Base-by-base conservation (phyloP, 495 filamentous ascomycete genomes). In the Glutinoglossum americanum region DNA sequence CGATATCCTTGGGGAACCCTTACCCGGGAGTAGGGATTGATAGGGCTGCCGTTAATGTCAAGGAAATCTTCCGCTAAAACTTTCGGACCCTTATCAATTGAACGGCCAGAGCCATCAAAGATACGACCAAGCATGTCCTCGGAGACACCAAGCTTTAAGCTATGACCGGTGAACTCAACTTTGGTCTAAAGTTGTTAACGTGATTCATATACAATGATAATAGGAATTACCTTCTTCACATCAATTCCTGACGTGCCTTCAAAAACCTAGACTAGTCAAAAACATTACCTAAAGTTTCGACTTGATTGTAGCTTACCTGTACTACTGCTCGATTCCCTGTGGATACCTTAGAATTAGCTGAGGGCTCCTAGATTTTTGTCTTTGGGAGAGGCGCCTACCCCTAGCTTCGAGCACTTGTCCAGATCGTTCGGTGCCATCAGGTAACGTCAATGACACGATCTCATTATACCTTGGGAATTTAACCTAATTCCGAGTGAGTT, bases 61-160 rank as follows among this genome's bases (percentile, higher is more conserved):
- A 99, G 74, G 67, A 89, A 96, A 61, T 99, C 90, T 70, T 99
- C 93, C 35, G 93, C 90, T 58, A 99, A 72, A 62, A 99, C 93
- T 73, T 96, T 96, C 21, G 93, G 93, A 27, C 93, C 93, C 74
- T 97, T 97, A 72, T 99, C 93, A 66, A 97, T 97, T 53, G 93
- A 82, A 69, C 89, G 81, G 62, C 93, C 93, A 41, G 90, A 96
- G 65, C 93, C 93, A 72, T 99, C 89, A 69, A 99, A 99, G 66
- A 95, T 88, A 72, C 93, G 88, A 61, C 93, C 93, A 71, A 97
- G 72, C 93, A 99, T 99, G 74, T 97, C 93, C 71, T 99, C 93
- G 39, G 92, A 96, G 57, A 99, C 93, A 67, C 92, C 90, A 51
- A 99, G 81, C 76, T 96, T 96, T 73, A 99, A 75, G 72, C 85